phyloP scores from a whole-genome alignment of 495 filamentous ascomycete genomes.

The Penicillium turbatum region DNA sequence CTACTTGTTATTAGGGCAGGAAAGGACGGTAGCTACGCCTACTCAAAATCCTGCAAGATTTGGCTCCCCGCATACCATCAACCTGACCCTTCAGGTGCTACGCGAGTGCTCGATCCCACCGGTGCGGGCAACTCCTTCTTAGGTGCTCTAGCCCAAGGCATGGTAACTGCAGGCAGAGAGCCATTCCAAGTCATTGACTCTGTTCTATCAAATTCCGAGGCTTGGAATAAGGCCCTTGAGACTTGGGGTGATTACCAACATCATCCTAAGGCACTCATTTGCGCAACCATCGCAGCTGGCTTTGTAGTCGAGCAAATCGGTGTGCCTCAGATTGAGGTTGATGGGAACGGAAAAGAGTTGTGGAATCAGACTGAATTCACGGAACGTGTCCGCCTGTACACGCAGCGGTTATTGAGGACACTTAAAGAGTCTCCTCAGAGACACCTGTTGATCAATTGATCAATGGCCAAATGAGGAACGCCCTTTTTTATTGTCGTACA shows the following conservation, averaged over 20 bases:
- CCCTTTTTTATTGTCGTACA: slow-evolving; percentile 47
- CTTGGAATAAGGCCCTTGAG: slow-evolving; percentile 29
- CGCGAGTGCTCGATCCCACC: slow-evolving; percentile 79
- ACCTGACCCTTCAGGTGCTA: slow-evolving; percentile 26
- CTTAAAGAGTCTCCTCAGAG: slow-evolving; percentile 44
- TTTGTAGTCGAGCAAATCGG: slow-evolving; percentile 95
- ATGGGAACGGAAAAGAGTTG: slow-evolving; percentile 55
- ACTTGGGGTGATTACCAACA: slow-evolving; percentile 32
- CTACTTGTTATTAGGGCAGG: slow-evolving; percentile 53
- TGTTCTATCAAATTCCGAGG: slow-evolving; percentile 27
- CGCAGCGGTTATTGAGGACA: slow-evolving; percentile 45
- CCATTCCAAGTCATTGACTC: slow-evolving; percentile 34
- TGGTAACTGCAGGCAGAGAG: slow-evolving; percentile 54
- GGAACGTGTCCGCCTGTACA: slow-evolving; percentile 51
- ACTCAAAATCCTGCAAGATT: slow-evolving; percentile 31
- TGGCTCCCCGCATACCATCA: slow-evolving; percentile 58
- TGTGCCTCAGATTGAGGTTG: slow-evolving; percentile 57
- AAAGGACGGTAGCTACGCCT: slow-evolving; percentile 56
- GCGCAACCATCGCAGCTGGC: slow-evolving; percentile 81
- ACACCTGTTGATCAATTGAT: slow-evolving; percentile 44
- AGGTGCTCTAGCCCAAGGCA: slow-evolving; percentile 72
- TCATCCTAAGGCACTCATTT: slow-evolving; percentile 66
- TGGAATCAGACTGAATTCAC: slow-evolving; percentile 70
- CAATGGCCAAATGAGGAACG: slow-evolving; percentile 36
- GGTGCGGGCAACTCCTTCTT: slow-evolving; percentile 95